Percentiles rank a stretch among this genome's conserved stretches.
Conservation (phyloP, 768 basidiomycete species). For the Lentinus tigrinus region DNA sequence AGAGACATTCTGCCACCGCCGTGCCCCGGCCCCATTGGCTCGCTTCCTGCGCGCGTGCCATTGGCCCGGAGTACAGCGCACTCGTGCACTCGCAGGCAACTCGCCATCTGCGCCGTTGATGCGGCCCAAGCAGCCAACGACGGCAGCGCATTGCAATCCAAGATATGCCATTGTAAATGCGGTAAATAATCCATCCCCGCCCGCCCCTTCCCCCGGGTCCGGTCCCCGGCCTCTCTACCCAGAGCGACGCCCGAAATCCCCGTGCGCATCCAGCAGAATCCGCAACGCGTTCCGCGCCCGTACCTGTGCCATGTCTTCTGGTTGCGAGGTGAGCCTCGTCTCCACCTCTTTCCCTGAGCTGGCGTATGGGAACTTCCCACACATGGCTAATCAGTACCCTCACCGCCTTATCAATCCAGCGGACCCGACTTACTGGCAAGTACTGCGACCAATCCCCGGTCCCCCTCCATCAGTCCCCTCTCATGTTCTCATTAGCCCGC, state of each 20-base stretch:
- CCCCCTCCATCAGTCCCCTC: constrained; percentile 5
- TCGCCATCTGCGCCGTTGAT: neutral
- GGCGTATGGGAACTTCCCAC: constrained; percentile 76
- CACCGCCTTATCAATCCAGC: constrained; percentile 16
- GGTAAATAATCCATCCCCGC: neutral
- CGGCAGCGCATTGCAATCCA: constrained; percentile 11
- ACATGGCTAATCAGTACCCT: constrained; percentile 20
- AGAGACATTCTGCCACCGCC: constrained; percentile 4
- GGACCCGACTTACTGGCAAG: constrained; percentile 24
- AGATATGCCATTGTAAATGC: constrained; percentile 14
- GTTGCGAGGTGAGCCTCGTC: constrained; percentile 66
- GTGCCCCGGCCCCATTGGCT: constrained; percentile 5
- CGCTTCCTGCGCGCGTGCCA: neutral
- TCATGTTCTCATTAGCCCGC: constrained; percentile 31
- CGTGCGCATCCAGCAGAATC: constrained; percentile 85
- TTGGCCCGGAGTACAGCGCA: neutral
- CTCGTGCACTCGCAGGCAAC: neutral
- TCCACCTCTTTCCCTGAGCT: constrained; percentile 64
- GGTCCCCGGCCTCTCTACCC: constrained; percentile 1
- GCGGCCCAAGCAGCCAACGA: neutral
- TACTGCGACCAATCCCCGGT: constrained; percentile 19
- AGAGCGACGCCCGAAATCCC: constrained; percentile 56
- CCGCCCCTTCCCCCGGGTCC: neutral
- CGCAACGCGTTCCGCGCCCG: constrained; percentile 95
- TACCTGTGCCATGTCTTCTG: constrained; percentile 83